Evolutionary conservation across 2,329 filamentous ascomycete genomes (phyloP).

Genomic region (Monosporascus sp.): DNA sequence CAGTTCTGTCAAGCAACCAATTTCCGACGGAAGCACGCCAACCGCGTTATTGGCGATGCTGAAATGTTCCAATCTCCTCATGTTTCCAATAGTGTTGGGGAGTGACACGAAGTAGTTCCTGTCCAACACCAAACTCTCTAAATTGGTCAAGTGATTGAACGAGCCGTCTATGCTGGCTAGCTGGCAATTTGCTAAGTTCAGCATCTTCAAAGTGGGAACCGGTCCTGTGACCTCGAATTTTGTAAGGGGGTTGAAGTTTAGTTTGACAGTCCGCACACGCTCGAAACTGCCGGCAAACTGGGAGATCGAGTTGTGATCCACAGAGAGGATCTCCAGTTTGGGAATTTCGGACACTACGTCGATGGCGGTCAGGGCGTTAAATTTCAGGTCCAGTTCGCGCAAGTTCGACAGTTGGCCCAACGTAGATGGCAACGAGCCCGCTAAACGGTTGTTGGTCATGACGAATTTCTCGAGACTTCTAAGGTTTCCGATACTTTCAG

Average conservation of each 20-base stretch:
- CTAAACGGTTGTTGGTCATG: conserved; percentile 90
- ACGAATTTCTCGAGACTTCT: conserved; percentile 80
- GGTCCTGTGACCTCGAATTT: conserved; percentile 78
- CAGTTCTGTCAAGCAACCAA: conserved; percentile 81
- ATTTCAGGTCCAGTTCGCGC: conserved; percentile 89
- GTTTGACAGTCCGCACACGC: conserved; percentile 73
- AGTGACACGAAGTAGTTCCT: conserved; percentile 94
- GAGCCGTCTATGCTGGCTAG: conserved; percentile 83
- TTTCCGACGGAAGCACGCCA: conserved; percentile 75
- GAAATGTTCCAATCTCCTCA: conserved; percentile 80
- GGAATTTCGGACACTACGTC: conserved; percentile 81
- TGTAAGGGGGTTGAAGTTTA: conserved; percentile 94
- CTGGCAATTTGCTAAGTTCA: conserved; percentile 90
- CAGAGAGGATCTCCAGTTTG: conserved; percentile 78
- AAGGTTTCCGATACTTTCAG: conserved; percentile 71
- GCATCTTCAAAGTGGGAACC: conserved; percentile 73
- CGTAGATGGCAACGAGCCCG: conserved; percentile 65
- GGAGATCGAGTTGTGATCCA: conserved; percentile 89
- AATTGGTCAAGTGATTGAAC: conserved; percentile 79
- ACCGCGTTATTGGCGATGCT: conserved; percentile 92
- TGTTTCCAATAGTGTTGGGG: conserved; percentile 75
- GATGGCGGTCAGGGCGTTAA: conserved; percentile 84
- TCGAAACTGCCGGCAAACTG: conserved; percentile 87
- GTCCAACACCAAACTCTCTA: conserved; percentile 84
- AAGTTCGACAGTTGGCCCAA: conserved; percentile 72